Percentiles rank a stretch among this genome's conserved stretches.
Evolutionary conservation across 2,329 filamentous ascomycete species (phyloP).

Genomic region (Annulohypoxylon truncatum): DNA sequence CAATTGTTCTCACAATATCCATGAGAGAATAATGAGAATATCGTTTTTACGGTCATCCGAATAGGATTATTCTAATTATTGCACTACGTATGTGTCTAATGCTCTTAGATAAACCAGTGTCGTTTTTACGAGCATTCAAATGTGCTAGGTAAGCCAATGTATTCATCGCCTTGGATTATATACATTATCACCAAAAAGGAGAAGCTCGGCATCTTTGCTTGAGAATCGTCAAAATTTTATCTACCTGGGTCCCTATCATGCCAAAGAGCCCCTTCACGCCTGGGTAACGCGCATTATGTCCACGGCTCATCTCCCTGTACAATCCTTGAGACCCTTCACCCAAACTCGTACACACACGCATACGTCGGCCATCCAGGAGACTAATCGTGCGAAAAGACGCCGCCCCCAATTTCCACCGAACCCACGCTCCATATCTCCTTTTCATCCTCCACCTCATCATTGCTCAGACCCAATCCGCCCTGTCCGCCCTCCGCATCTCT

Average conservation of each 20-base stretch:
- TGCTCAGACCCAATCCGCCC: constrained; percentile 85
- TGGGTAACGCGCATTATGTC: constrained; percentile 1
- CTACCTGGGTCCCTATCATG: constrained; percentile 14
- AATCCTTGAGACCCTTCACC: neutral
- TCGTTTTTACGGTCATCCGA: too few species aligned
- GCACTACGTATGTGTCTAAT: too few species aligned
- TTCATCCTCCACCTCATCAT: constrained; percentile 94
- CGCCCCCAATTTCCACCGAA: constrained; percentile 81
- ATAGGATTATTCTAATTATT: too few species aligned
- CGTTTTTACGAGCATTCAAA: too few species aligned
- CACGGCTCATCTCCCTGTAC: constrained; percentile 1
- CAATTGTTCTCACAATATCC: too few species aligned
- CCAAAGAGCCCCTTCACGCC: constrained; percentile 4
- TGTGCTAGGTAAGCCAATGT: too few species aligned
- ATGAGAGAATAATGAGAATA: too few species aligned
- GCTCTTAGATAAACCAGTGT: too few species aligned
- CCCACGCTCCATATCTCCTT: constrained; percentile 96
- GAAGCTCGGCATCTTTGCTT: neutral
- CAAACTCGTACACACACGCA: neutral
- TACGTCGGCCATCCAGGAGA: neutral
- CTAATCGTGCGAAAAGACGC: constrained; percentile 61
- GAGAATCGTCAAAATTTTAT: constrained; percentile 9
- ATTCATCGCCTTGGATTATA: too few species aligned
- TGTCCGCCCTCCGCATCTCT: constrained; percentile 91
- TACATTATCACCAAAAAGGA: neutral